Percentiles rank a stretch among this genome's conserved stretches.
These are phyloP conservation scores for Aspergillus pseudoviridinutans DNA, from an alignment of 2,329 filamentous ascomycete species.

Conservation along the genomic window DNA sequence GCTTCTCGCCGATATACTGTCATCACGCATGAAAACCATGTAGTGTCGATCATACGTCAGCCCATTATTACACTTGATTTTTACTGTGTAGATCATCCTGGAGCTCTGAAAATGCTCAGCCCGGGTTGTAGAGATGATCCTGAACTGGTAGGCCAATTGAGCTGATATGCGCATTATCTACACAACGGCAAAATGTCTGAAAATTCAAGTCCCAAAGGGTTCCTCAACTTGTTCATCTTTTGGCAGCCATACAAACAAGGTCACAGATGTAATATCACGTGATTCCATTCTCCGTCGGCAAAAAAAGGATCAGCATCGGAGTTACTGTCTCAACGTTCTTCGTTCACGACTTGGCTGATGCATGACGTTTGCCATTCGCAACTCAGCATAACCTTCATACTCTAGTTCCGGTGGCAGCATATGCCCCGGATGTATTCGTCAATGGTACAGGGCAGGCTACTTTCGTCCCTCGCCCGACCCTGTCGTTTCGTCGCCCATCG, in stretches of 20 bases:
- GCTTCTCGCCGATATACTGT: neutral
- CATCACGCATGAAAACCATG: neutral
- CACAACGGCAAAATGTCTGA: neutral
- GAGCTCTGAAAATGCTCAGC: neutral
- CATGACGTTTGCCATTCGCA: constrained; percentile 9
- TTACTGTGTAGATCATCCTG: neutral
- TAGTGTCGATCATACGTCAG: neutral
- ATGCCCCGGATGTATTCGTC: constrained; percentile 33
- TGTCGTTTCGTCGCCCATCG: constrained; percentile 37
- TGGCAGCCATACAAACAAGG: neutral
- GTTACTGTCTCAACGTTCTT: neutral
- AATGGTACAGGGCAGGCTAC: constrained; percentile 36
- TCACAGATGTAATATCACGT: neutral
- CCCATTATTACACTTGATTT: neutral
- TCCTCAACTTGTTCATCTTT: neutral
- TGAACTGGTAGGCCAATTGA: neutral
- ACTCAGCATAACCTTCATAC: constrained; percentile 14
- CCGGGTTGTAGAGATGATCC: neutral
- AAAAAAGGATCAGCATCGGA: neutral
- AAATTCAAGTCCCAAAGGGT: neutral
- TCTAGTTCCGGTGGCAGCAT: constrained; percentile 22
- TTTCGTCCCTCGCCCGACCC: constrained; percentile 31
- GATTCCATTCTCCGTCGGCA: neutral
- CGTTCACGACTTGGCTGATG: constrained; percentile 10
- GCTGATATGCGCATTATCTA: neutral